phyloP scores from a whole-genome alignment of 1,284 basidiomycete species.

The Rhodotorula sp. region DNA sequence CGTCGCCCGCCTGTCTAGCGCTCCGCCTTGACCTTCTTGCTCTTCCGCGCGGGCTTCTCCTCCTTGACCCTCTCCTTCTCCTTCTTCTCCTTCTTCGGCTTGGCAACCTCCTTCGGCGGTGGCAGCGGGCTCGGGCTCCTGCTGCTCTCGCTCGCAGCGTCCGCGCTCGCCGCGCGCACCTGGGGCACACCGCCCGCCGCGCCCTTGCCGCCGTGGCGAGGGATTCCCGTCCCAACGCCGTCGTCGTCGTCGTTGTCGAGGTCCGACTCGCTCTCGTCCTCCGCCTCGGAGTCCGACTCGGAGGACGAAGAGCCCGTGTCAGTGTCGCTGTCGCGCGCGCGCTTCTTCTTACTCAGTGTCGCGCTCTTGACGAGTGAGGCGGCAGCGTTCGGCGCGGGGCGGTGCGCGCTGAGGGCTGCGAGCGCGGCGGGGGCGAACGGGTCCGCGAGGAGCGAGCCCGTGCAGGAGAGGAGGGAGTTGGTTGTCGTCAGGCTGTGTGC shows the following conservation, averaged over 20 bases:
- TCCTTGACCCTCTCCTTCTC: neutral
- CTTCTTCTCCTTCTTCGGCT: slow-evolving; percentile 2
- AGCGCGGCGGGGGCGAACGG: slow-evolving; percentile 67
- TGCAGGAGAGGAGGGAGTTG: slow-evolving; percentile 90
- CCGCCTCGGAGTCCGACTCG: slow-evolving; percentile 6
- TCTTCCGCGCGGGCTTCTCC: slow-evolving; percentile 12
- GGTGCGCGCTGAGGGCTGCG: slow-evolving; percentile 5
- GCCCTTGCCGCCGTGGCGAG: neutral
- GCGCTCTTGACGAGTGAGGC: neutral
- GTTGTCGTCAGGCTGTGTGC: slow-evolving; percentile 76
- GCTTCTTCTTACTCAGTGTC: slow-evolving; percentile 6
- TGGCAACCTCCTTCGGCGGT: slow-evolving; percentile 4
- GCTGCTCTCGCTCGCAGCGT: slow-evolving; percentile 9
- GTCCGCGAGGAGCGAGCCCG: slow-evolving; percentile 82
- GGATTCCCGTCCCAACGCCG: slow-evolving; percentile 30
- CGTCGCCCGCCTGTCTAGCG: neutral
- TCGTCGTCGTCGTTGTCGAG: slow-evolving; percentile 31
- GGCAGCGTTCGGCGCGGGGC: neutral
- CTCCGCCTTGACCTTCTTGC: slow-evolving; percentile 22
- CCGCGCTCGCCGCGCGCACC: neutral
- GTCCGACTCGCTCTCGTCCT: slow-evolving; percentile 4
- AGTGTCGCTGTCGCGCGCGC: slow-evolving; percentile 11
- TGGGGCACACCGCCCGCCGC: slow-evolving; percentile 4
- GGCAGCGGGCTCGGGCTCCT: slow-evolving; percentile 26
- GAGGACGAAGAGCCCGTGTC: neutral